Evolutionary conservation across 2,329 filamentous ascomycete genomes (phyloP).

Genomic region (Penicillium digitatum): DNA sequence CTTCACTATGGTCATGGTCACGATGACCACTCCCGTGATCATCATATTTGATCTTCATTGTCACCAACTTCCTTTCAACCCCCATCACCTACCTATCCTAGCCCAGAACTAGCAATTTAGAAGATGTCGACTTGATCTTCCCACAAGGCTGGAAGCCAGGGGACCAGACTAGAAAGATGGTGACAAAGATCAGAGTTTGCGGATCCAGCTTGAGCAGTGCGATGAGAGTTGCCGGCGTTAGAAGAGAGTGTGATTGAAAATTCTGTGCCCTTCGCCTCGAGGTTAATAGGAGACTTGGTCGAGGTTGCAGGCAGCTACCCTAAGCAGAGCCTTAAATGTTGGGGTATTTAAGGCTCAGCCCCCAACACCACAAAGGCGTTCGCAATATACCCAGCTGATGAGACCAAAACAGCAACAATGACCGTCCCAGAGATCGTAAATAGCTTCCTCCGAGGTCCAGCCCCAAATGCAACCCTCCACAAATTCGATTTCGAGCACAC

Average conservation of each 20-base stretch:
- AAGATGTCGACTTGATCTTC: too few species aligned
- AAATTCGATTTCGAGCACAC: slow-evolving; percentile 54
- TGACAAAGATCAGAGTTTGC: too few species aligned
- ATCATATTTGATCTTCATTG: too few species aligned
- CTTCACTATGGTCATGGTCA: too few species aligned
- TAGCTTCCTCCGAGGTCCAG: slow-evolving; percentile 32
- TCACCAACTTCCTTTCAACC: too few species aligned
- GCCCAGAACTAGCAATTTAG: too few species aligned
- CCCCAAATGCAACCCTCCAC: slow-evolving; percentile 45
- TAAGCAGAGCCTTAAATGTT: not conserved
- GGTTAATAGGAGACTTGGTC: not conserved
- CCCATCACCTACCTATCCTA: too few species aligned
- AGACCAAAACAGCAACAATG: not conserved
- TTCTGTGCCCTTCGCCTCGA: too few species aligned
- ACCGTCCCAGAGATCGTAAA: slow-evolving; percentile 4
- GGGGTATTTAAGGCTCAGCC: not conserved
- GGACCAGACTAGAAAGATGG: too few species aligned
- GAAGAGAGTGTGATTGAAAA: not conserved
- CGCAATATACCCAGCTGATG: not conserved
- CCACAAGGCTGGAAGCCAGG: too few species aligned
- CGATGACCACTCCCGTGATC: too few species aligned
- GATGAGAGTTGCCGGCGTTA: not conserved
- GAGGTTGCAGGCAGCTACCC: not conserved
- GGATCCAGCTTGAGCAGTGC: too few species aligned
- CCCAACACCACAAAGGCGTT: not conserved